Percentiles rank a stretch among this genome's conserved stretches.
phyloP scores from a whole-genome alignment of 768 basidiomycete genomes.

The Boletus patriciae region DNA sequence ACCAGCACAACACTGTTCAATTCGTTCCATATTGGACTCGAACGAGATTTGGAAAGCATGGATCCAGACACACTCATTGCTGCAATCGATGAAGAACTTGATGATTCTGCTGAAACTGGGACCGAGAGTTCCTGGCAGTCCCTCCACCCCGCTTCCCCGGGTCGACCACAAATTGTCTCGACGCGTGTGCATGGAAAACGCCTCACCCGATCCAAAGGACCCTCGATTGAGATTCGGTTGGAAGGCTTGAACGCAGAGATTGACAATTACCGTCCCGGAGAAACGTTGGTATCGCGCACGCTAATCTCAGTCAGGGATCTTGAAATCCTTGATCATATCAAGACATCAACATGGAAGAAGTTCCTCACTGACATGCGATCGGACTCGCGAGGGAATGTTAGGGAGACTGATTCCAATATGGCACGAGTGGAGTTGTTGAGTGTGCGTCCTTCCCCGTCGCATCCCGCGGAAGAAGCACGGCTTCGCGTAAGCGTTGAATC shows the following conservation, averaged over 20 bases:
- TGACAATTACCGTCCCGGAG: constrained; percentile 59
- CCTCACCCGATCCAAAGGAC: constrained; percentile 69
- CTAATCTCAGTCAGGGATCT: constrained; percentile 68
- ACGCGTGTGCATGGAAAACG: constrained; percentile 54
- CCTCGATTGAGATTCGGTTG: constrained; percentile 85
- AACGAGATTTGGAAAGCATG: constrained; percentile 68
- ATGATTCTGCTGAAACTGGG: constrained; percentile 68
- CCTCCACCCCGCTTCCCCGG: constrained; percentile 54
- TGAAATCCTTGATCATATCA: constrained; percentile 96
- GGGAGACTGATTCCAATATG: constrained; percentile 94
- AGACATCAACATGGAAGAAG: constrained; percentile 98
- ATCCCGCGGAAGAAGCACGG: constrained; percentile 72
- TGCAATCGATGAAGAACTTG: constrained; percentile 90
- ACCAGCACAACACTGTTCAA: constrained; percentile 85
- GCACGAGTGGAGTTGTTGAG: constrained; percentile 78
- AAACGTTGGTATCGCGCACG: constrained; percentile 60
- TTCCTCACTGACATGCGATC: constrained; percentile 85
- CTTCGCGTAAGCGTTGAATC: constrained; percentile 48
- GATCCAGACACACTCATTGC: constrained; percentile 80
- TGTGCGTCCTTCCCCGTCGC: constrained; percentile 68
- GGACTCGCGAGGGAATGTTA: constrained; percentile 82
- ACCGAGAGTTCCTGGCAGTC: constrained; percentile 92
- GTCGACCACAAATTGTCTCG: constrained; percentile 35
- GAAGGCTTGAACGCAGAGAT: constrained; percentile 61
- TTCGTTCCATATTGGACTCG: constrained; percentile 91